Evolutionary conservation across 163 green algal species (phyloP).

Genomic region (Chloromonas sp.): DNA sequence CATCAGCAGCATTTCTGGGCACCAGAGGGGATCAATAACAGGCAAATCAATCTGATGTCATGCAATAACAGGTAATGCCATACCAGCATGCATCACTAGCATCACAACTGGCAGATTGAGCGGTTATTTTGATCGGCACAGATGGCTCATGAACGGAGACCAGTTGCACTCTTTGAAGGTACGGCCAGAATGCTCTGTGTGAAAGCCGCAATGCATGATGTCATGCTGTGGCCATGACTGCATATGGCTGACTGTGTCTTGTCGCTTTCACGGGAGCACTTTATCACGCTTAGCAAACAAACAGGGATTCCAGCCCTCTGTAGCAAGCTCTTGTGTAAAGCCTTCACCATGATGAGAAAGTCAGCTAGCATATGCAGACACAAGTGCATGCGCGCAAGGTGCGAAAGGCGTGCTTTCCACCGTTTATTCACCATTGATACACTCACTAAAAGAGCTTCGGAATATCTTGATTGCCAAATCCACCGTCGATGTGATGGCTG

Average conservation of each 20-base stretch:
- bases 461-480: slow-evolving; percentile 18
- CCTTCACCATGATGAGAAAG: neutral
- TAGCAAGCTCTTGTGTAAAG: neutral
- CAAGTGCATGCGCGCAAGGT: too few species aligned
- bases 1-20: slow-evolving; percentile 43
- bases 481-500: slow-evolving; percentile 13
- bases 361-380: too few species aligned
- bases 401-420: too few species aligned
- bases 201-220: too few species aligned
- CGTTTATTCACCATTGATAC: neutral
- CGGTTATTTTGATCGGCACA: neutral
- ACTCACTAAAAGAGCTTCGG: slow-evolving; percentile 20
- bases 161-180: too few species aligned
- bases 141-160: neutral
- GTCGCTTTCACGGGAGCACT: too few species aligned
- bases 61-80: neutral
- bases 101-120: neutral
- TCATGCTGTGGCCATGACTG: neutral
- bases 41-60: neutral
- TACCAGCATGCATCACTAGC: neutral
- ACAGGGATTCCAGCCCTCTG: neutral
- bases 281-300: neutral
- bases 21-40: too few species aligned
- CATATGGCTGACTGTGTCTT: too few species aligned
- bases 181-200: too few species aligned